These are phyloP conservation scores for Nothophoma quercina DNA, from an alignment of 2,329 filamentous ascomycete genomes.

Conservation along the genomic window DNA sequence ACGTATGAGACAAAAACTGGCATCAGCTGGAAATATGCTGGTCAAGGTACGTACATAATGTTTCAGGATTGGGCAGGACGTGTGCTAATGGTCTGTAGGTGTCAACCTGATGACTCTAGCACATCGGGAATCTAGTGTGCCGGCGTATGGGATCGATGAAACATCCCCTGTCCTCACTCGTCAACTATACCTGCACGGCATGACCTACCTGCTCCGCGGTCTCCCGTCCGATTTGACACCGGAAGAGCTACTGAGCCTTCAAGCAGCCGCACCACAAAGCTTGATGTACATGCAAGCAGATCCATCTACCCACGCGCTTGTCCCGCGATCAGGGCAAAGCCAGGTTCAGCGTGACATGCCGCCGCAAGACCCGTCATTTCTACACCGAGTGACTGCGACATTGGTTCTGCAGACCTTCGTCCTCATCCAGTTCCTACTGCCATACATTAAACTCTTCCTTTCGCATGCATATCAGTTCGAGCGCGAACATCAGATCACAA, in stretches of 20 bases:
- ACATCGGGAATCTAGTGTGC: slow-evolving; percentile 53
- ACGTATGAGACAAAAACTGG: slow-evolving; percentile 47
- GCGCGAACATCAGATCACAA: slow-evolving; percentile 69
- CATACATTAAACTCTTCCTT: slow-evolving; percentile 65
- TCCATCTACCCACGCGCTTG: slow-evolving; percentile 25
- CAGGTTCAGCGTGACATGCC: slow-evolving; percentile 10
- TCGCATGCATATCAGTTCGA: slow-evolving; percentile 68
- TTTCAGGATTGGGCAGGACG: not conserved
- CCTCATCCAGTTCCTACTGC: slow-evolving; percentile 66
- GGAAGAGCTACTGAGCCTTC: slow-evolving; percentile 62
- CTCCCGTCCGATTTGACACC: slow-evolving; percentile 65
- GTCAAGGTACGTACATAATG: slow-evolving; percentile 51
- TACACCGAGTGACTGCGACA: slow-evolving; percentile 66
- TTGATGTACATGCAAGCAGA: slow-evolving; percentile 25
- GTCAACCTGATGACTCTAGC: slow-evolving; percentile 57
- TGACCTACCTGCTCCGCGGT: slow-evolving; percentile 70
- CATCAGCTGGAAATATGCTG: slow-evolving; percentile 61
- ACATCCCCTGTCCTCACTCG: slow-evolving; percentile 60
- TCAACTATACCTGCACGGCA: slow-evolving; percentile 69
- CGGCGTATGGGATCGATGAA: slow-evolving; percentile 37
- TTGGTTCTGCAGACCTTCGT: slow-evolving; percentile 67
- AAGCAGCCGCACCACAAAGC: slow-evolving; percentile 58
- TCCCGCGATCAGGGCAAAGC: slow-evolving; percentile 19
- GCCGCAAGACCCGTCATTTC: slow-evolving; percentile 53
- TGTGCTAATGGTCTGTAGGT: slow-evolving; percentile 43